Conservation (phyloP, 208 protist species). For the Leishmania guyanensis region DNA sequence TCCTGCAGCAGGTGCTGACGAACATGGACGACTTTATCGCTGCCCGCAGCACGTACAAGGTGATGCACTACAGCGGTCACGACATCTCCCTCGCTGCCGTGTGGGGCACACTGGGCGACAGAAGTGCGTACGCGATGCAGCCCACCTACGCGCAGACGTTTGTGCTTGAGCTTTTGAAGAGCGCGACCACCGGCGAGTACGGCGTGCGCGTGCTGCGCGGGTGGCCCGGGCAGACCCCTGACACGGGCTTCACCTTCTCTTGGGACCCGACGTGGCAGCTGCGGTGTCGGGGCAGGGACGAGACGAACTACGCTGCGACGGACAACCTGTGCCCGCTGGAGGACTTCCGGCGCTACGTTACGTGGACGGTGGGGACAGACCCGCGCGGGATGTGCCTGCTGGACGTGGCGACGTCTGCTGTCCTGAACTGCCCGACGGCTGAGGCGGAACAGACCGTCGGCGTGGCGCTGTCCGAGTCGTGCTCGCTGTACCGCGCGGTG, state of each 20-base stretch:
- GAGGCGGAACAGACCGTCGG: slow-evolving; percentile 10
- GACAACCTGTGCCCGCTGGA: slow-evolving; percentile 49
- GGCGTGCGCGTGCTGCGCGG: slow-evolving; percentile 57
- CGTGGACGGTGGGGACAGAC: slow-evolving; percentile 32
- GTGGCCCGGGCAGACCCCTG: slow-evolving; percentile 43
- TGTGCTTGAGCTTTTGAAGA: slow-evolving; percentile 51
- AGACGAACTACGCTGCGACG: slow-evolving; percentile 35
- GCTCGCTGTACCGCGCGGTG: slow-evolving; percentile 14
- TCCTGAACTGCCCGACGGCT: slow-evolving; percentile 34
- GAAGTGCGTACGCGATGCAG: slow-evolving; percentile 23
- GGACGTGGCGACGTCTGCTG: slow-evolving; percentile 18
- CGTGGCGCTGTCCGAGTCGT: slow-evolving; percentile 9
- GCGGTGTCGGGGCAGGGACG: slow-evolving; percentile 39
- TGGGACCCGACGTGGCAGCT: slow-evolving; percentile 38
- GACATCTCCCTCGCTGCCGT: slow-evolving; percentile 36
- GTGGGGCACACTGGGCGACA: slow-evolving; percentile 41
- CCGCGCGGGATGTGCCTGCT: slow-evolving; percentile 50
- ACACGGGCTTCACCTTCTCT: slow-evolving; percentile 31
- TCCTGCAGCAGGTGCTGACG: slow-evolving; percentile 41
- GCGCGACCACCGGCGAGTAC: slow-evolving; percentile 19
- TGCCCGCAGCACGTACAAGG: slow-evolving; percentile 38
- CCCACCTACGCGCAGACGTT: slow-evolving; percentile 47
- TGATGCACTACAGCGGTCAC: slow-evolving; percentile 60
- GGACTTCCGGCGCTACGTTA: slow-evolving; percentile 53
- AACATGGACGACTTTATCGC: slow-evolving; percentile 34